Evolutionary conservation across 129 eudicot species (phyloP).

Genomic region (Chrysanthemum lavandulifolium): DNA sequence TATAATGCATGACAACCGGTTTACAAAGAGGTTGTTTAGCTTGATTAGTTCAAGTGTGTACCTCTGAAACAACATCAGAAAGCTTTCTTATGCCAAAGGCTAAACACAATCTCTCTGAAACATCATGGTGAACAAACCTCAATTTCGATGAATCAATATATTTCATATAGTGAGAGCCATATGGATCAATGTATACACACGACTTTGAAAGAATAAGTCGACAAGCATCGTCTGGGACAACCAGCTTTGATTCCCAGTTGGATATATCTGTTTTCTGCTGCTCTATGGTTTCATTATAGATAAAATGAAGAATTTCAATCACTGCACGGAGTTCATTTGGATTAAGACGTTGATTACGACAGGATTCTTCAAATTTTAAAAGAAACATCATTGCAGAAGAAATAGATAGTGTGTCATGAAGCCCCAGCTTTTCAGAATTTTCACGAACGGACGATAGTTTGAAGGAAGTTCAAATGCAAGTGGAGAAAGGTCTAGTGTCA

Average conservation of each 20-base stretch:
- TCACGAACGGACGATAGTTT: slow-evolving; percentile 56
- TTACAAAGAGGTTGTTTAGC: slow-evolving; percentile 1
- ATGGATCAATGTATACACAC: slow-evolving; percentile 63
- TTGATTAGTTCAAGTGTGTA: slow-evolving; percentile 16
- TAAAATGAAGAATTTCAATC: slow-evolving; percentile 52
- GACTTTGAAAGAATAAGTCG: slow-evolving; percentile 63
- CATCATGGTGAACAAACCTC: slow-evolving; percentile 58
- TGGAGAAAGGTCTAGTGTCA: slow-evolving; percentile 60
- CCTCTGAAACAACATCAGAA: slow-evolving; percentile 78
- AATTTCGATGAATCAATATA: slow-evolving; percentile 59
- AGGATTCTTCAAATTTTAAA: slow-evolving; percentile 47
- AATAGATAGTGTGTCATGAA: slow-evolving; percentile 52
- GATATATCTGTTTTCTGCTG: slow-evolving; percentile 31
- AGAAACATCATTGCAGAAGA: slow-evolving; percentile 56
- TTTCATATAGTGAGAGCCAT: slow-evolving; percentile 55
- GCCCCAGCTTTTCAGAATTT: slow-evolving; percentile 62
- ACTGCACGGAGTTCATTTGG: slow-evolving; percentile 80
- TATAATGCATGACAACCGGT: neutral
- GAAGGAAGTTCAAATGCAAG: slow-evolving; percentile 73
- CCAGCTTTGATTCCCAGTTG: slow-evolving; percentile 43
- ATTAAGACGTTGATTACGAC: slow-evolving; percentile 68
- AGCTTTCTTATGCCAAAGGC: slow-evolving; percentile 58
- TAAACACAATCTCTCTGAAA: slow-evolving; percentile 51
- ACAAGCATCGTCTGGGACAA: slow-evolving; percentile 74
- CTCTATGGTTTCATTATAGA: slow-evolving; percentile 41